Conservation (phyloP, 371 early-diverging fungal genomes). For the Mucor saturninus region DNA sequence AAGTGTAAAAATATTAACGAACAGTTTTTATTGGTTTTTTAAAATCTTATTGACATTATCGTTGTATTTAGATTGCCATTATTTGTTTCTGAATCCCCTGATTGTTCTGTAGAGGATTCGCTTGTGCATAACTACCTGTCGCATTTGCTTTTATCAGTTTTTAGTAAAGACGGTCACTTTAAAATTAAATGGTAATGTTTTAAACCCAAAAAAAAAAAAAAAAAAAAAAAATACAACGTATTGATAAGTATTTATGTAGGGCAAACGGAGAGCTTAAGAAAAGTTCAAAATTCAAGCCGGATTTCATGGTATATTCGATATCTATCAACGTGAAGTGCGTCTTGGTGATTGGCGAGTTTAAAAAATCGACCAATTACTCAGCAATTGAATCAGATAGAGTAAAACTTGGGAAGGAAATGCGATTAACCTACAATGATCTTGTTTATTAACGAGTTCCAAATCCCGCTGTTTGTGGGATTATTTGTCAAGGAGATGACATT, state of each 20-base stretch:
- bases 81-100: constrained; percentile 17
- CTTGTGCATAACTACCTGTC: constrained; percentile 5
- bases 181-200: constrained; percentile 19
- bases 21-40: background rate
- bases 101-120: constrained; percentile 16
- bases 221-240: constrained; percentile 20
- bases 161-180: constrained; percentile 14
- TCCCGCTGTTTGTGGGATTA: constrained; percentile 23
- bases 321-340: constrained; percentile 18
- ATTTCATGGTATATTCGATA: constrained; percentile 17
- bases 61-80: constrained; percentile 13
- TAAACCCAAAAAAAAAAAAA: constrained; percentile 17
- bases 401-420: constrained; percentile 23
- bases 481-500: constrained; percentile 16
- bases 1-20: background rate
- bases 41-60: constrained; percentile 12
- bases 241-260: constrained; percentile 20
- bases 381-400: constrained; percentile 22
- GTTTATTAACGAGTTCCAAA: constrained; percentile 16
- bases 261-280: constrained; percentile 18
- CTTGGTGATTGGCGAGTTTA: constrained; percentile 21
- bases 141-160: constrained; percentile 8
- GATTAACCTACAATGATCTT: constrained; percentile 14
- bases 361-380: constrained; percentile 18
- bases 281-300: constrained; percentile 18